Evolutionary conservation across 345 rosid genomes (phyloP), one percentile per base, ranked within the genome.

Genomic region (Trapa incisa): DNA sequence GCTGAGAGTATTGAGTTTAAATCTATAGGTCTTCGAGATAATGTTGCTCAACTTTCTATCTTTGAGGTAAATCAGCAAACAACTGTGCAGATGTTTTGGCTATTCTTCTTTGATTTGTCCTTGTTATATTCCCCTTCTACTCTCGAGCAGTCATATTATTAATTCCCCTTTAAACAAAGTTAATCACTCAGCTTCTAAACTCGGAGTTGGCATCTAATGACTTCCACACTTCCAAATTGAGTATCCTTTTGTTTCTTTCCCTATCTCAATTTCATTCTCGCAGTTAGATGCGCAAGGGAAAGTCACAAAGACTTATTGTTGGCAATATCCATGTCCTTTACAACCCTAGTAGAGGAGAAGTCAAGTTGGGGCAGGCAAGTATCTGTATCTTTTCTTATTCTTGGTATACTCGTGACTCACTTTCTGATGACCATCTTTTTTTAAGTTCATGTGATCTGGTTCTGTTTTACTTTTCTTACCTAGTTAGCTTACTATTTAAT

Each of bases 301-400:
- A 81, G 75, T 76, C 89, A 65, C 80, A 79, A 77, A 84, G 84
- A 79, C 63, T 91, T 50, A 61, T 91, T 41, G 72, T 86, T 64
- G 87, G 97, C 61, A 88, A 91, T 77, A 84, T 82, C 61, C 93
- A 91, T 42, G 91, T 88, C 74, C 81, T 86, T 64, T 91, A 74
- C 74, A 76, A 75, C 65, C 92, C 97, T 39, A 81, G 70, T 66
- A 79, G 82, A 68, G 92, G 97, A 67, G 97, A 91, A 32, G 78
- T 91, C 67, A 91, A 91, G 80, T 70, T 91, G 60, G 92, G 91
- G 52, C 96, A 91, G 78, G 97, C 85, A 79, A 72, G 91, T 75
- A 58, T 65, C 58, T 70, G 37, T 43, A 5, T 10, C 36, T 47
- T 41, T 15, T 16, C 67, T 41, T 13, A 41, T 22, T 42, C 42